Base-by-base conservation (phyloP, 805 yeast species). In the Kodamaea leandrae region DNA sequence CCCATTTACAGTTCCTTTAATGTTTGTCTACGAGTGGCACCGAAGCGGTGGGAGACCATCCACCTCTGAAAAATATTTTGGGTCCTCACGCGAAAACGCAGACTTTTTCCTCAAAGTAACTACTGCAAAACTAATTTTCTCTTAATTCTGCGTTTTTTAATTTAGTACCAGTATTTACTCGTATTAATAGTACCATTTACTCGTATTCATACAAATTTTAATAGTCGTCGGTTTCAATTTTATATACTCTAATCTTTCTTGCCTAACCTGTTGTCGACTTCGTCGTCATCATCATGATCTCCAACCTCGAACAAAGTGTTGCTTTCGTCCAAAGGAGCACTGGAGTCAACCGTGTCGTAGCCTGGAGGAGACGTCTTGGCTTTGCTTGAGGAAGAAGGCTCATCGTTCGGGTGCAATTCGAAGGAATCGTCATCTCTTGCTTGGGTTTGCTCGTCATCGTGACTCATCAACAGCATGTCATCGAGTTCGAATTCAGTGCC, bases 401-500 rank as follows among this genome's bases (percentile, higher is more conserved):
- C 28, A 12, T 33, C 35, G 43, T 38, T 37, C 40, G 58, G 55
- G 26, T 56, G 52, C 43, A 70, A 61, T 41, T 70, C 75, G 46
- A 70, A 68, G 44, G 70, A 64, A 45, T 69, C 74, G 16, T 45
- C 43, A 6, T 29, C 42, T 10, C 48, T 58, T 13, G 39, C 44
- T 17, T 50, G 53, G n/a, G 44, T 35, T 43, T 68, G 72, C 16
- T 63, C 60, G 45, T 67, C 74, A 37, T 72, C 68, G 44, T 68
- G 74, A 47, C 78, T 77, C 53, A 77, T 56, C 50, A 78, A 68
- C 26, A 78, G 71, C 41, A 77, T 60, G 52, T 77, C 83, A 48
- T 78, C 82, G 47, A 78, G 71, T 50, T 77, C 83, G 53, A 78
- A 78, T 50, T 77, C 82, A 37, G 72, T 72, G 14, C 60, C 63